Conservation (phyloP, 2,329 filamentous ascomycete species). For the Metarhizium sp. region DNA sequence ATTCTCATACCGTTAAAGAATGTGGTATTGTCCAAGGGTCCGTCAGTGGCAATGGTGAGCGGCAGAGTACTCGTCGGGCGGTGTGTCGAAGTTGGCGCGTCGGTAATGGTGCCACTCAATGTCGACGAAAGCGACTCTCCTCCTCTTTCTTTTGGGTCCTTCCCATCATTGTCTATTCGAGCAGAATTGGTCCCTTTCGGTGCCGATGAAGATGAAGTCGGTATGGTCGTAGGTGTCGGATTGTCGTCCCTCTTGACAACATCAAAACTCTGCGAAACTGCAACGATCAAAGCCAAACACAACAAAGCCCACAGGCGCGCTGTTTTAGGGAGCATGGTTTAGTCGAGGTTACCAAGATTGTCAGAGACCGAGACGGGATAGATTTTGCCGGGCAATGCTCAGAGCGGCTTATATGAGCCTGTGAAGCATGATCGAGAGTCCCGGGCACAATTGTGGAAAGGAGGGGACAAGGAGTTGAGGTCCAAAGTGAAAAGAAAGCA, state of each 20-base stretch:
- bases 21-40: slow-evolving; percentile 17
- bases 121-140: background rate
- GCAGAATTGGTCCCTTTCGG: background rate
- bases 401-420: slow-evolving; percentile 8
- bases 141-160: background rate
- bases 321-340: slow-evolving; percentile 25
- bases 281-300: slow-evolving; percentile 27
- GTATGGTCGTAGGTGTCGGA: slow-evolving; percentile 1
- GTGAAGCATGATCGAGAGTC: slow-evolving; percentile 11
- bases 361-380: slow-evolving; percentile 4
- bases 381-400: slow-evolving; percentile 10
- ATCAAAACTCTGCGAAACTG: slow-evolving; percentile 22
- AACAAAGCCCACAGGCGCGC: slow-evolving; percentile 27
- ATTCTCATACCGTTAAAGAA: slow-evolving; percentile 24
- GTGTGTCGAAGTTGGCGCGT: background rate
- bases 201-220: background rate
- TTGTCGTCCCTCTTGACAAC: slow-evolving; percentile 25
- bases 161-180: background rate
- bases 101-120: background rate
- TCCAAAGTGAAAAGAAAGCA: background rate
- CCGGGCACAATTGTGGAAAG: background rate
- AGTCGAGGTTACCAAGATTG: slow-evolving; percentile 1
- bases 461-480: background rate
- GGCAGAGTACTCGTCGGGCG: slow-evolving; percentile 1
- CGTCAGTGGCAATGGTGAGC: slow-evolving; percentile 7